phyloP scores from a whole-genome alignment of 495 filamentous ascomycete genomes.

The Lichenothelia convexa region DNA sequence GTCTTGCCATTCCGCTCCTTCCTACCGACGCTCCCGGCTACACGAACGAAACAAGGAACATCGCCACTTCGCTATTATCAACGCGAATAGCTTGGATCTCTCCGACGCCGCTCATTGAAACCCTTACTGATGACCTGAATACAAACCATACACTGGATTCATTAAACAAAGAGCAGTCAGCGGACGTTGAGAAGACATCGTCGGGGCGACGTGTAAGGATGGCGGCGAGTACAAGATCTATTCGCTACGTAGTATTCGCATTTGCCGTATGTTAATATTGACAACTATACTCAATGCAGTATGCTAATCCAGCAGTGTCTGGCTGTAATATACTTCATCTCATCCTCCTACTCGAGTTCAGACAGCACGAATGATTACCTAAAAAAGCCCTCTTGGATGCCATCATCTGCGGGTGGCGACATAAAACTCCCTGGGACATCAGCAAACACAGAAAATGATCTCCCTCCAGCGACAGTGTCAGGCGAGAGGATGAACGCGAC shows the following conservation, averaged over 20 bases:
- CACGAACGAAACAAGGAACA: too few species aligned
- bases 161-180: too few species aligned
- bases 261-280: conserved; percentile 46
- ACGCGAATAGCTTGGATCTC: too few species aligned
- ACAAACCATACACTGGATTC: too few species aligned
- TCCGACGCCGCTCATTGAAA: too few species aligned
- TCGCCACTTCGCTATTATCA: too few species aligned
- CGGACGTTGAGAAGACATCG: too few species aligned
- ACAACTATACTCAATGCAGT: neutral
- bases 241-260: conserved; percentile 80
- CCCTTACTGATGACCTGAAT: too few species aligned
- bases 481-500: conserved; percentile 80
- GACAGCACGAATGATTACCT: conserved; percentile 5
- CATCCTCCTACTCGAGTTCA: conserved; percentile 36
- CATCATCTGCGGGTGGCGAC: neutral
- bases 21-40: too few species aligned
- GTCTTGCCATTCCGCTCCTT: too few species aligned
- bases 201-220: conserved; percentile 11
- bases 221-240: conserved; percentile 21
- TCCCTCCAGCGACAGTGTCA: conserved; percentile 27
- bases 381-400: conserved; percentile 9
- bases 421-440: conserved; percentile 10
- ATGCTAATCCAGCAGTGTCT: conserved; percentile 34
- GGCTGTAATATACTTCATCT: conserved; percentile 61
- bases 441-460: conserved; percentile 21